Evolutionary conservation across 345 rosid species (phyloP).

Genomic region (Eucalyptus camaldulensis): DNA sequence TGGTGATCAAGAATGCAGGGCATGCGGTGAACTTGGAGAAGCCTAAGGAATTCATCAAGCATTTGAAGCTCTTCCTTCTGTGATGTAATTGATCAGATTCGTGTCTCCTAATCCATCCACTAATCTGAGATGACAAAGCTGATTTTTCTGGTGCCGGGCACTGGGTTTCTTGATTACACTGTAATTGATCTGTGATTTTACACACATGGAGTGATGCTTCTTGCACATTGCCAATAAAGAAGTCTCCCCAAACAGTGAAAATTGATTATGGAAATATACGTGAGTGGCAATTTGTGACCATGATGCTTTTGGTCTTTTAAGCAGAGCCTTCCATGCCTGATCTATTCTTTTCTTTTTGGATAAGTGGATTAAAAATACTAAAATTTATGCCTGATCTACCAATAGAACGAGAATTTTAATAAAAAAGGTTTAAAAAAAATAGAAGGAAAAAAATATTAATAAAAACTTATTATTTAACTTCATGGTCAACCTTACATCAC

Average conservation of each 20-base stretch:
- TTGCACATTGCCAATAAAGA: not conserved
- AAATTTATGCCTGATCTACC: accelerated
- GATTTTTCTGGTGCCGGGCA: not conserved
- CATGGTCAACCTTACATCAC: too few species aligned
- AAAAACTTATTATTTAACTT: too few species aligned
- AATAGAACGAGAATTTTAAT: too few species aligned
- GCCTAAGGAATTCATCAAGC: conserved; percentile 23
- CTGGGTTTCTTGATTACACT: not conserved
- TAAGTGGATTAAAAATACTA: not conserved
- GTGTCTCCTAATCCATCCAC: not conserved
- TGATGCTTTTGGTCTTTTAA: not conserved
- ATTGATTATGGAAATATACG: not conserved
- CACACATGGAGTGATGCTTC: not conserved
- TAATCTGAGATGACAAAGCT: not conserved
- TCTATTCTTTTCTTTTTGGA: not conserved
- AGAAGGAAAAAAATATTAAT: too few species aligned
- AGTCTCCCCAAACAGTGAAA: not conserved
- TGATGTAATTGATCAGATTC: not conserved
- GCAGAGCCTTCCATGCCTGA: not conserved
- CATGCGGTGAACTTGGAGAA: conserved; percentile 38
- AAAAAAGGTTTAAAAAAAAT: accelerated
- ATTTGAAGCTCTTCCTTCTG: conserved; percentile 17
- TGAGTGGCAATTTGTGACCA: not conserved
- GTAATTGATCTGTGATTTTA: not conserved
- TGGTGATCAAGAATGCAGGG: conserved; percentile 54